Evolutionary conservation across 495 filamentous ascomycete genomes (phyloP), one percentile per base, ranked within the genome.

Genomic region (Aspergillus mulundensis): DNA sequence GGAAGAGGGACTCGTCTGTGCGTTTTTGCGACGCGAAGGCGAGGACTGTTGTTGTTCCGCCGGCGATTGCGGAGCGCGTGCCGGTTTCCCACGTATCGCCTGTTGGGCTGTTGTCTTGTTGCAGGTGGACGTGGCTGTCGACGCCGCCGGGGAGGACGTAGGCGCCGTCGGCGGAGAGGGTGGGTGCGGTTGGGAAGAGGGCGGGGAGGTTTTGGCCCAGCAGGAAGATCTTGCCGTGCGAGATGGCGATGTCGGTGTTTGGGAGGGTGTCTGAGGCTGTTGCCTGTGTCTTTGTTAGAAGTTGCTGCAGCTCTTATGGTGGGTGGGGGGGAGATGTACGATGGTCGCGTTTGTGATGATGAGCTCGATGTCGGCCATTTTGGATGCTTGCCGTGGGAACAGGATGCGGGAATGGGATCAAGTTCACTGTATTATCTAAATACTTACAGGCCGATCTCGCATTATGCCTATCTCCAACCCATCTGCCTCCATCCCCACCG

Each of bases 41-140:
- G 21, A 85, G 69, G 25, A 86, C 75, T 7, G 83, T 84, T 1
- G 83, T 86, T 14, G 78, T 85, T 19, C 83, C 83, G 25, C 84
- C 82, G 7, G 77, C 77, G 58, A 85, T 75, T 8, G 82, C 82
- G 40, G 77, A 81, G 32, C 82, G 69, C 3, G 81, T 81, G 6
- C 82, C 82, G 56, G 72, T 66, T 18, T 66, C 65, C 54, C 64
- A 76, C 15, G 64, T 70, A 50, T 78, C 72, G 10, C 67, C 69
- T 1, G 70, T 71, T 38, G 73, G 79, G 3, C 75, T 75, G 62
- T 79, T 80, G 19, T 78, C 78, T 55, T 77, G 68, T 15, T 66
- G 64, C 12, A 77, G 66, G 60, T 79, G 76, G 25, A 76, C 75
- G 61, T 79, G 75, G 11, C 66, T 60, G 52, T 77, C 75, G 8